Conservation (phyloP, 179 eudicot species). For the Heliamphora pulchella region DNA sequence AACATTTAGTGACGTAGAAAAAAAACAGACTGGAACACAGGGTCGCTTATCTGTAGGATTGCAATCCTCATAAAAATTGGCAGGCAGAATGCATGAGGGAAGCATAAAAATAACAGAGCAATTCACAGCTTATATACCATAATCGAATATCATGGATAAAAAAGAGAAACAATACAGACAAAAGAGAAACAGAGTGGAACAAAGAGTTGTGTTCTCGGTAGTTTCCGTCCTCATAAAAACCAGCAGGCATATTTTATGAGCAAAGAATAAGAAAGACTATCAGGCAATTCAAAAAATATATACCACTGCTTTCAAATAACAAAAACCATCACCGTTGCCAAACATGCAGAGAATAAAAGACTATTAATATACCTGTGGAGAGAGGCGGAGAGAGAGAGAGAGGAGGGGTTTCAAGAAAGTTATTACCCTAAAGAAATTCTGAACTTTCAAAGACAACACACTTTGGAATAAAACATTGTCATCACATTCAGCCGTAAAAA, state of each 20-base stretch:
- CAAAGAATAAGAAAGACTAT: background rate
- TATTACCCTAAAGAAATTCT: background rate
- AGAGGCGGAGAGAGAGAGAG: background rate
- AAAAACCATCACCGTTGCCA: background rate
- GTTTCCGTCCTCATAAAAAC: background rate
- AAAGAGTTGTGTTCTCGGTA: too few species aligned
- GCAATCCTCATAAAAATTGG: too few species aligned
- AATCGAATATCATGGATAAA: too few species aligned
- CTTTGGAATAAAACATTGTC: background rate
- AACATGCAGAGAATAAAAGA: background rate
- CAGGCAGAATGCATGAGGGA: too few species aligned
- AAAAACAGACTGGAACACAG: too few species aligned
- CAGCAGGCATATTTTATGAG: background rate
- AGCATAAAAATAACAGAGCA: too few species aligned
- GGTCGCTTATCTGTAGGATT: too few species aligned
- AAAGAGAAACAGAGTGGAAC: too few species aligned
- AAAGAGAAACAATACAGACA: too few species aligned
- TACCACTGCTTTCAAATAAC: too few species aligned
- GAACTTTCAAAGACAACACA: background rate
- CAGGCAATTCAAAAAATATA: background rate
- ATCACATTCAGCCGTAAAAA: background rate
- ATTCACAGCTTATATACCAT: too few species aligned
- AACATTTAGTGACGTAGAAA: too few species aligned
- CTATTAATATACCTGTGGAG: background rate
- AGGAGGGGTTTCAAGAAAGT: background rate